These are phyloP conservation scores for Aquilaria malaccensis DNA, from an alignment of 345 rosid species.

Conservation along the genomic window DNA sequence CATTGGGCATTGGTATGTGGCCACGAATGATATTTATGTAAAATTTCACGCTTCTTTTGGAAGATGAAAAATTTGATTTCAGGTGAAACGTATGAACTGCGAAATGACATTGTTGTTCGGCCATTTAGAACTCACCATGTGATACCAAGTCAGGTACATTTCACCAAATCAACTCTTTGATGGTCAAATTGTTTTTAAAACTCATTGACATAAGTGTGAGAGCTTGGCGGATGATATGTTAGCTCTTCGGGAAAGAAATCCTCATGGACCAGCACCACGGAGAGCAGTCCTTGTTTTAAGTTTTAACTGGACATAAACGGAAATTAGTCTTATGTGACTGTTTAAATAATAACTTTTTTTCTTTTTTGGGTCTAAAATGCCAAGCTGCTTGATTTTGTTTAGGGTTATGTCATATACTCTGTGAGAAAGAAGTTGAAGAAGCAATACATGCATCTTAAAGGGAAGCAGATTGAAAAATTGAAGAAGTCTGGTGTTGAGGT, in stretches of 20 bases:
- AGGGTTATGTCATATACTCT: conserved; percentile 91
- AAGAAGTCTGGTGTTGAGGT: conserved; percentile 91
- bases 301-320: not conserved
- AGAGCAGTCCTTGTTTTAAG: not conserved
- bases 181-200: not conserved
- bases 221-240: no score
- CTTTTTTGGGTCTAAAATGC: not conserved
- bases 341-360: not conserved
- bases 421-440: conserved; percentile 85
- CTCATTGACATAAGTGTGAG: no score
- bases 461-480: conserved; percentile 86
- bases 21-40: conserved; percentile 11
- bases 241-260: not conserved
- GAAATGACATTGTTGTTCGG: conserved; percentile 75
- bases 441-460: conserved; percentile 82
- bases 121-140: conserved; percentile 89
- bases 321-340: not conserved
- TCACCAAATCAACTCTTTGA: not conserved
- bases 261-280: no score
- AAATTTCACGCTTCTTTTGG: not conserved
- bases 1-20: conserved; percentile 65
- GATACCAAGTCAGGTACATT: conserved; percentile 79
- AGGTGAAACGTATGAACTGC: conserved; percentile 91
- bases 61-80: conserved; percentile 18
- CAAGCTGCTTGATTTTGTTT: conserved; percentile 20